A percentile compares a stretch with the other conserved stretches of the same genome.
phyloP scores from a whole-genome alignment of 305 asterid genomes.

The Plantago lanceolata region DNA sequence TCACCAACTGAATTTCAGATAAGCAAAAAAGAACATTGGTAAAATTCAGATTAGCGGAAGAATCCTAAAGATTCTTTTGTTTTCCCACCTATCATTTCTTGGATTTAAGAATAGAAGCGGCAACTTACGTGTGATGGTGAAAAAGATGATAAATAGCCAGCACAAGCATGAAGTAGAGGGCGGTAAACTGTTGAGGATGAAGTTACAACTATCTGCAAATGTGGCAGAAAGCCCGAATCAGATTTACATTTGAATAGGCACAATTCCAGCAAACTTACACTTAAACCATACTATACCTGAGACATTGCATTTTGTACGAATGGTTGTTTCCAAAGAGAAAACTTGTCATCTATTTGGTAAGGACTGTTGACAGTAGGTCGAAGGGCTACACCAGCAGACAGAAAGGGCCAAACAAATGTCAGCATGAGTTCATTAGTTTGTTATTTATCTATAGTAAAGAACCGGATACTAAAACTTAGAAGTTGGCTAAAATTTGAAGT shows the following conservation, averaged over 20 bases:
- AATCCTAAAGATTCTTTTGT: slow-evolving; percentile 22
- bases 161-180: slow-evolving; percentile 84
- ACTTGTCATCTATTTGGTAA: slow-evolving; percentile 72
- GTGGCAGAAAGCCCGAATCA: slow-evolving; percentile 26
- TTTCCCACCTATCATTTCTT: slow-evolving; percentile 3
- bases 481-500: background rate
- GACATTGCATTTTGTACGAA: slow-evolving; percentile 72
- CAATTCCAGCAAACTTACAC: slow-evolving; percentile 19
- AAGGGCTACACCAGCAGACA: slow-evolving; percentile 60
- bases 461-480: slow-evolving; percentile 1
- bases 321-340: slow-evolving; percentile 85
- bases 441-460: slow-evolving; percentile 13
- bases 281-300: slow-evolving; percentile 50
- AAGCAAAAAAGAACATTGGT: slow-evolving; percentile 4
- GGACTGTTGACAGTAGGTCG: slow-evolving; percentile 70
- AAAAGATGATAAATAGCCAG: slow-evolving; percentile 90
- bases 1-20: slow-evolving; percentile 1
- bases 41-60: slow-evolving; percentile 16
- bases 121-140: slow-evolving; percentile 88
- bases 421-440: slow-evolving; percentile 11
- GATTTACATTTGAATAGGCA: slow-evolving; percentile 15
- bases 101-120: slow-evolving; percentile 26
- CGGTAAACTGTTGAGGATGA: slow-evolving; percentile 69
- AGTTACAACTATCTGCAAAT: slow-evolving; percentile 80
- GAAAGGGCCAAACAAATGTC: slow-evolving; percentile 26